phyloP scores from a whole-genome alignment of 129 eudicot species.

The Ambrosia trifida region DNA sequence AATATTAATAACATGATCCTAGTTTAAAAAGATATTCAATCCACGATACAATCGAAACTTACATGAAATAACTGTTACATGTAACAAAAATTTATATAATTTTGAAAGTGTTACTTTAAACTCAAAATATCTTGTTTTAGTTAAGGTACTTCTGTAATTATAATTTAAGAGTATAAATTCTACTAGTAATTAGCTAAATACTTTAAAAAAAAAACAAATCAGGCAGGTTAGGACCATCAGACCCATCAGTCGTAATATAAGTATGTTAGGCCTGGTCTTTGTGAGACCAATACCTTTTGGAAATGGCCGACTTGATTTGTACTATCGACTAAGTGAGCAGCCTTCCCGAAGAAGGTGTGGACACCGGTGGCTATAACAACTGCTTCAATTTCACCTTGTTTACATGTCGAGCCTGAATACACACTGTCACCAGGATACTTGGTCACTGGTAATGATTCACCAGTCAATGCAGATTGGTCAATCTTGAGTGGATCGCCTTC shows the following conservation, averaged over 20 bases:
- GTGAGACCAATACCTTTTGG: conserved; percentile 58
- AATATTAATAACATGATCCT: neutral
- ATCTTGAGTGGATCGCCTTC: conserved; percentile 87
- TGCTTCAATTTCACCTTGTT: conserved; percentile 94
- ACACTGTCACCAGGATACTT: conserved; percentile 74
- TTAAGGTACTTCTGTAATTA: no score
- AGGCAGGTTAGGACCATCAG: neutral
- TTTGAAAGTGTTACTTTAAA: no score
- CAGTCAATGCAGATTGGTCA: conserved; percentile 89
- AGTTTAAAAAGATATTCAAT: neutral
- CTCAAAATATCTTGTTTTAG: no score
- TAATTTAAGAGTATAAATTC: no score
- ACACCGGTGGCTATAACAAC: conserved; percentile 92
- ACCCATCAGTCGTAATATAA: no score
- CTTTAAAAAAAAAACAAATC: no score
- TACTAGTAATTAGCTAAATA: neutral
- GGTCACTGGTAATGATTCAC: conserved; percentile 83
- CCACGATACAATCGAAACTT: no score
- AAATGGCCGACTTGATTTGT: conserved; percentile 90
- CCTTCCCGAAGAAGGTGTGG: conserved; percentile 89
- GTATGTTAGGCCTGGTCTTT: neutral
- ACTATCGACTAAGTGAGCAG: conserved; percentile 93
- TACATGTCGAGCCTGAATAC: conserved; percentile 87
- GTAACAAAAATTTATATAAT: no score
- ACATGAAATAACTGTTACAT: no score